phyloP scores from a whole-genome alignment of 345 rosid species.

The Eucalyptus regnans region DNA sequence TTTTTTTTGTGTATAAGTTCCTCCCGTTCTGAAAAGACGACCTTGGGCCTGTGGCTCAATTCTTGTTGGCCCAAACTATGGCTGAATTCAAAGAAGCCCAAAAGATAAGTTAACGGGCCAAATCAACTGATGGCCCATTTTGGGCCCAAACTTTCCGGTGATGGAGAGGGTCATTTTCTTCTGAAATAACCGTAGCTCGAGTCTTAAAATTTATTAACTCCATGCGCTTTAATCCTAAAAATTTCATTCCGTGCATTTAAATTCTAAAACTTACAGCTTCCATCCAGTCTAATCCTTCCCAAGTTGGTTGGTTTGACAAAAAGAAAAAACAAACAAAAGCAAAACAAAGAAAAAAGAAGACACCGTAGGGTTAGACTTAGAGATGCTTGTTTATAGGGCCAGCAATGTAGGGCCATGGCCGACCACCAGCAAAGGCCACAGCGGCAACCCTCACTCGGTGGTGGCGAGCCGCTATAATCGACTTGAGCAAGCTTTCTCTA shows the following conservation, averaged over 20 bases:
- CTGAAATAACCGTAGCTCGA: accelerated
- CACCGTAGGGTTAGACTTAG: not conserved
- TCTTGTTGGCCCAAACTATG: not conserved
- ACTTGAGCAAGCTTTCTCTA: not conserved
- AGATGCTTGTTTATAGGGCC: not conserved
- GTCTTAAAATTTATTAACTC: not conserved
- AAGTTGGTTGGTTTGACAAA: not conserved
- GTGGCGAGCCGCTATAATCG: not conserved
- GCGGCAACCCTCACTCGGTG: too few relatives aligned
- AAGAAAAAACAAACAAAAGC: not conserved
- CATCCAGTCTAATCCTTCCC: not conserved
- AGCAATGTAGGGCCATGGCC: not conserved
- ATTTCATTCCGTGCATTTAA: accelerated
- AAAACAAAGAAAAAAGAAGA: not conserved
- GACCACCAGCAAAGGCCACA: not conserved
- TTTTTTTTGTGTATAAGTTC: too few relatives aligned
- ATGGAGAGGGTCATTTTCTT: not conserved
- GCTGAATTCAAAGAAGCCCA: not conserved
- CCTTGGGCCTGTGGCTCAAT: not conserved
- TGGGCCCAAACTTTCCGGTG: not conserved
- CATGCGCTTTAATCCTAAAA: not conserved
- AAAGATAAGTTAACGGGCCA: not conserved
- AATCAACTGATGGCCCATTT: not conserved
- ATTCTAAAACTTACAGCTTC: not conserved
- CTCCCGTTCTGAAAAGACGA: not conserved